Evolutionary conservation across 768 basidiomycete species (phyloP), one percentile per base, ranked within the genome.

Genomic region (Lactifluus echinatus): DNA sequence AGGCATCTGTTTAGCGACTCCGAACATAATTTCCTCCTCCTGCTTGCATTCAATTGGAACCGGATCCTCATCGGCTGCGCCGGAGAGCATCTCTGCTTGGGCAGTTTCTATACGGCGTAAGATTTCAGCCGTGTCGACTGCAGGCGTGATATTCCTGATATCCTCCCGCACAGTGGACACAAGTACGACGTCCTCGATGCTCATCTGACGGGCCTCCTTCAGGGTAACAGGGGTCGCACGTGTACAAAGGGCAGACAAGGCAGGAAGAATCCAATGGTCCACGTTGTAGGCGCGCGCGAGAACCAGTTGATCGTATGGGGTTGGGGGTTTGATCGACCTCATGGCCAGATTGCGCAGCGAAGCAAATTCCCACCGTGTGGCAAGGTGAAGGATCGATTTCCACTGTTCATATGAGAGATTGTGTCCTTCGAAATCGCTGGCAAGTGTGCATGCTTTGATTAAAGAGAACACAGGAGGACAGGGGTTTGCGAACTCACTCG

Each of bases 321-420:
- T 57, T 33, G 59, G 56, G n/a, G 56, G 57, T 19, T 21, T 34
- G 4, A 60, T 50, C 19, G 49, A 57, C 45, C 15, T 60, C 48
- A 60, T 24, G 31, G 59, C 55, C 24, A 60, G 56, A 10, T 44
- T 58, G 63, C 57, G 72, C 63, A 64, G 69, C 50, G 53, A 60
- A 42, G 63, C 66, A 56, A 61, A 70, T 53, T 53, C 69, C 72
- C 34, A 75, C 43, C 26, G 68, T 57, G 66, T 59, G 12, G 68
- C 63, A 44, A 67, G 21, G 44, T 64, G 56, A 19, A 71, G 61
- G 23, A 70, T 63, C 14, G 69, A 66, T 17, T 63, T 63, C 66
- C 70, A 70, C 26, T 65, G 63, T 17, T 65, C 64, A 19, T 58
- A 65, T 12, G 51, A 43, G 24, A 62, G 55, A 11, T 53, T 40